These are phyloP conservation scores for Crithidia expoeki DNA, from an alignment of 208 protist species.

Conservation along the genomic window DNA sequence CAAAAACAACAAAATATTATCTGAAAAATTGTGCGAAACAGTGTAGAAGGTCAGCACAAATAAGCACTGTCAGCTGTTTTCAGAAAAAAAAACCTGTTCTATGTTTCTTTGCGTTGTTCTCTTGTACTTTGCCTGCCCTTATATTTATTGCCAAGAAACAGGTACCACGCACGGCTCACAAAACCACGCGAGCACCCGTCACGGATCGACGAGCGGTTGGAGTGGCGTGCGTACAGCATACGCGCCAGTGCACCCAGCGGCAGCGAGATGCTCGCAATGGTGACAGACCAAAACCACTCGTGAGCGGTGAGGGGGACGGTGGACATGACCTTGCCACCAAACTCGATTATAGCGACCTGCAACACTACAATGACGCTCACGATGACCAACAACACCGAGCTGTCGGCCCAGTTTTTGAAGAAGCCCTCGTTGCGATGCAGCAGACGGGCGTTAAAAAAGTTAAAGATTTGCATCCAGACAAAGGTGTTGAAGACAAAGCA, in stretches of 20 bases:
- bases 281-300: constrained; percentile 71
- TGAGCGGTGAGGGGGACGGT: constrained; percentile 69
- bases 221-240: constrained; percentile 33
- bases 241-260: constrained; percentile 47
- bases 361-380: constrained; percentile 60
- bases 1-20: constrained; percentile 3
- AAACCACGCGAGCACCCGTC: constrained; percentile 25
- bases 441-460: constrained; percentile 90
- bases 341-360: constrained; percentile 80
- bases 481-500: constrained; percentile 89
- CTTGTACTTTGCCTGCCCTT: constrained; percentile 14
- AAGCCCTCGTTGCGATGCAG: constrained; percentile 59
- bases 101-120: not conserved
- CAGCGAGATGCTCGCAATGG: constrained; percentile 53
- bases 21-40: not conserved
- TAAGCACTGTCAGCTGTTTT: no score
- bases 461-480: constrained; percentile 90
- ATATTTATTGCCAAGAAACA: not conserved
- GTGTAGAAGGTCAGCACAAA: not conserved
- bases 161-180: constrained; percentile 11
- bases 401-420: constrained; percentile 62
- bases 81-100: not conserved
- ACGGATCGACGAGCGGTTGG: constrained; percentile 10
- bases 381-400: constrained; percentile 63
- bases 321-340: constrained; percentile 78